Evolutionary conservation across 441 rosid genomes (phyloP).

Genomic region (Aquilaria agallochum): DNA sequence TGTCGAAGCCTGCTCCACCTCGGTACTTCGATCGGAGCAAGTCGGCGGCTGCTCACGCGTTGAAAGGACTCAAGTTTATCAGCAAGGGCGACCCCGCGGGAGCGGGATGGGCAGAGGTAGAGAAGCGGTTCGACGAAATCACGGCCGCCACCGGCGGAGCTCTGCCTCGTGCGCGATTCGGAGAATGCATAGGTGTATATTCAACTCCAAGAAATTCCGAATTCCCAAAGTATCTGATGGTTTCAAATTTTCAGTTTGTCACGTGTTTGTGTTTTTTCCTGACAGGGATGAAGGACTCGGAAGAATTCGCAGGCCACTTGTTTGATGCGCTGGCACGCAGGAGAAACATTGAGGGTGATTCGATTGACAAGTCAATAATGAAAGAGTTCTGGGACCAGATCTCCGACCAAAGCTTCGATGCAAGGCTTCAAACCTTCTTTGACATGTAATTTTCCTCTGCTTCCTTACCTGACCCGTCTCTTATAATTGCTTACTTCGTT

Average conservation of each 20-base stretch:
- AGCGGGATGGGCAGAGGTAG: conserved; percentile 44
- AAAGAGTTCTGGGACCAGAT: conserved; percentile 53
- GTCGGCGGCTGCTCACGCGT: conserved; percentile 40
- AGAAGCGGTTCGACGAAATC: conserved; percentile 33
- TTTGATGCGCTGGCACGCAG: conserved; percentile 41
- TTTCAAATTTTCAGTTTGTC: conserved; percentile 3
- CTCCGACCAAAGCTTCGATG: conserved; percentile 46
- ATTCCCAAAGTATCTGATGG: not conserved
- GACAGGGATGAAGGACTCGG: conserved; percentile 43
- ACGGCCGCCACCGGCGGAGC: conserved; percentile 21
- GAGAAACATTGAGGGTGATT: conserved; percentile 26
- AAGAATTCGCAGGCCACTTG: conserved; percentile 43
- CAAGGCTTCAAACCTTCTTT: conserved; percentile 56
- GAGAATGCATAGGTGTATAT: conserved; percentile 45
- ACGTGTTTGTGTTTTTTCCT: not conserved
- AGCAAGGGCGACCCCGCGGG: conserved; percentile 35
- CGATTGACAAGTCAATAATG: conserved; percentile 30
- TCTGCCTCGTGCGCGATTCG: conserved; percentile 37
- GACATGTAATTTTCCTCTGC: conserved; percentile 35
- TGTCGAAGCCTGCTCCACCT: conserved; percentile 27
- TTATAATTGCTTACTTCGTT: not conserved
- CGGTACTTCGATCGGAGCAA: conserved; percentile 31
- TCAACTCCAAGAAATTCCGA: not conserved
- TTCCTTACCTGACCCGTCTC: not conserved
- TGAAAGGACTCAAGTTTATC: conserved; percentile 48